Evolutionary conservation across 176 grass and related monocot species (phyloP), one percentile per base, ranked within the genome.

Genomic region (Saccharum officinarum): DNA sequence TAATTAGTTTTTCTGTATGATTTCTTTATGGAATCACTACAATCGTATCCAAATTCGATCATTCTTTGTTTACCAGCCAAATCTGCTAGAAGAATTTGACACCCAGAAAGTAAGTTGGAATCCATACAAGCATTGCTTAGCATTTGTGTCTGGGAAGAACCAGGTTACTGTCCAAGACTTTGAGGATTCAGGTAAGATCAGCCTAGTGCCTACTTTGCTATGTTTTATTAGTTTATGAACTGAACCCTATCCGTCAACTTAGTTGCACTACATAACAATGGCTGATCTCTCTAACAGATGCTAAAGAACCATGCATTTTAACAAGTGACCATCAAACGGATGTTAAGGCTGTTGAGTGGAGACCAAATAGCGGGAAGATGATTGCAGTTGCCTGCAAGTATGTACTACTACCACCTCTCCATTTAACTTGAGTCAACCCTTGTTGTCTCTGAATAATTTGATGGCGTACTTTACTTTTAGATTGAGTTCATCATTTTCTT

Each of bases 281-380:
- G 22, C 38, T 60, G 5, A 34, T 83, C 23, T 74, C 54, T 38
- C 72, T 16, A 83, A 47, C 83, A 98, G 96, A 95, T 87, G 60
- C 84, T 76, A 98, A 98, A 98, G 96, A 98, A 82, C 80, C 86
- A 20, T 92, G 78, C 70, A 76, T 95, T 85, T 87, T 98, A 77
- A 91, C 86, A 28, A 98, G 88, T 26, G 93, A 94, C 66, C 87
- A 80, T 70, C 95, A 93, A 88, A 90, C 67, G 81, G 87, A 92
- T 61, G 84, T 94, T 69, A 95, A 89, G 87, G 79, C 93, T 79
- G 78, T 98, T 52, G 93, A 86, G 57, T 98, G 96, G 96, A 95
- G 93, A 82, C 93, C 91, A 77, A 98, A 98, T 46, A 94, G 96
- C 72, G 96, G 96, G 69, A 98, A 89, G 91, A 94, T 94, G 91